phyloP scores from a whole-genome alignment of 2,329 filamentous ascomycete genomes.

The Magnaporthales sp. region DNA sequence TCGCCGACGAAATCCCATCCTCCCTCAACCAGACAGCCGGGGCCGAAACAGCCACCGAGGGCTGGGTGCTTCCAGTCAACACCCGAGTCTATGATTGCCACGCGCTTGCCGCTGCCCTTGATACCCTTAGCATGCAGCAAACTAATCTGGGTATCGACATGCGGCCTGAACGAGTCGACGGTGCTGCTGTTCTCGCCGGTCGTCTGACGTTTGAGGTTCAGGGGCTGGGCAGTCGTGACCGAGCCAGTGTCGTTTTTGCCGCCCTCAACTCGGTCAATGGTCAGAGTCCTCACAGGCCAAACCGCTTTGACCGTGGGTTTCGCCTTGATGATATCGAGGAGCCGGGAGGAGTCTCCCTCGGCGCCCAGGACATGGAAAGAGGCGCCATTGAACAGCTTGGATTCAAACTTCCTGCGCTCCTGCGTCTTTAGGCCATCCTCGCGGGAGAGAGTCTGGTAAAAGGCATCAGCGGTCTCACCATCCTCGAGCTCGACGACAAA shows the following conservation, averaged over 20 bases:
- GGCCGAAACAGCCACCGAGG: constrained; percentile 19
- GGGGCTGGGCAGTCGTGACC: not conserved
- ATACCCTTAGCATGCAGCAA: constrained; percentile 11
- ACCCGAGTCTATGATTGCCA: constrained; percentile 12
- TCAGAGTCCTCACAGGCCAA: not conserved
- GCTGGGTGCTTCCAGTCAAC: constrained; percentile 10
- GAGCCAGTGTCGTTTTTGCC: not conserved
- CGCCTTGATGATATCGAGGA: not conserved
- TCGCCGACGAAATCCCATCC: constrained; percentile 17
- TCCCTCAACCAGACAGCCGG: constrained; percentile 13
- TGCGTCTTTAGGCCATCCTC: not conserved
- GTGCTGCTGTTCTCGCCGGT: not conserved
- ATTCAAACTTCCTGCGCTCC: not conserved
- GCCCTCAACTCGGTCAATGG: not conserved
- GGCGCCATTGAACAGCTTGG: constrained; percentile 1
- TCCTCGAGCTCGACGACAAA: constrained; percentile 1
- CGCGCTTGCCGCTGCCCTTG: constrained; percentile 10
- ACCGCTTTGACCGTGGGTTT: not conserved
- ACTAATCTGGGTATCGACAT: constrained; percentile 11
- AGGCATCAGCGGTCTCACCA: not conserved
- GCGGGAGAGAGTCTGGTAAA: not conserved
- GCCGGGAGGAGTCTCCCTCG: not conserved
- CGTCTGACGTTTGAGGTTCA: not conserved
- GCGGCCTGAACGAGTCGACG: constrained; percentile 7
- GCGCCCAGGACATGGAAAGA: constrained; percentile 3